phyloP scores from a whole-genome alignment of 2,329 filamentous ascomycete species.

The Metarhizium brunneum region DNA sequence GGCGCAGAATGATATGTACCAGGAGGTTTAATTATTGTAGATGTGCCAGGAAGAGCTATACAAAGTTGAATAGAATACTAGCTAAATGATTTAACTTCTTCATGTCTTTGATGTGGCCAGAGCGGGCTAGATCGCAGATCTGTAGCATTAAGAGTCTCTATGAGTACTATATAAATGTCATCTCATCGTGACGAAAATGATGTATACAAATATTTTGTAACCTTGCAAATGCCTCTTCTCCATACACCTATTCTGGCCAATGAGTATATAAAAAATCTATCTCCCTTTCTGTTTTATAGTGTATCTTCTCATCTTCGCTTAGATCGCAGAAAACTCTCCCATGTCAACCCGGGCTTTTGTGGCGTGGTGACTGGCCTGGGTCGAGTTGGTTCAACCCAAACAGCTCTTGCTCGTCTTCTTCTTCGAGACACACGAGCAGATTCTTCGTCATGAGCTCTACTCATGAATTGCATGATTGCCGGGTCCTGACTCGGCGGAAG shows the following conservation, averaged over 20 bases:
- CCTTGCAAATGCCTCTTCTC: neutral
- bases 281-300: too few relatives aligned
- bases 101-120: neutral
- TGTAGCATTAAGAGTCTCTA: neutral
- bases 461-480: conserved; percentile 20
- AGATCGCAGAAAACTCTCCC: conserved; percentile 15
- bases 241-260: neutral
- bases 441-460: conserved; percentile 3
- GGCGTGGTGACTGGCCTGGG: conserved; percentile 7
- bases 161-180: neutral
- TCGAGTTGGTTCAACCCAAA: conserved; percentile 14
- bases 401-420: conserved; percentile 5
- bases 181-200: conserved; percentile 1
- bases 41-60: neutral
- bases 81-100: neutral
- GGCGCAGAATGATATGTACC: conserved; percentile 9
- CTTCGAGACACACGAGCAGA: conserved; percentile 6
- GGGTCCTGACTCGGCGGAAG: conserved; percentile 32
- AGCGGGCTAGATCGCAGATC: neutral
- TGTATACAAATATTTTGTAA: neutral
- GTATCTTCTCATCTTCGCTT: conserved; percentile 13
- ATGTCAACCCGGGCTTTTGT: conserved; percentile 9
- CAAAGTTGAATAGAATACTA: neutral
- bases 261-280: neutral
- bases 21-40: neutral